phyloP scores from a whole-genome alignment of 2,329 filamentous ascomycete species.

The Aspergillus tubingensis region DNA sequence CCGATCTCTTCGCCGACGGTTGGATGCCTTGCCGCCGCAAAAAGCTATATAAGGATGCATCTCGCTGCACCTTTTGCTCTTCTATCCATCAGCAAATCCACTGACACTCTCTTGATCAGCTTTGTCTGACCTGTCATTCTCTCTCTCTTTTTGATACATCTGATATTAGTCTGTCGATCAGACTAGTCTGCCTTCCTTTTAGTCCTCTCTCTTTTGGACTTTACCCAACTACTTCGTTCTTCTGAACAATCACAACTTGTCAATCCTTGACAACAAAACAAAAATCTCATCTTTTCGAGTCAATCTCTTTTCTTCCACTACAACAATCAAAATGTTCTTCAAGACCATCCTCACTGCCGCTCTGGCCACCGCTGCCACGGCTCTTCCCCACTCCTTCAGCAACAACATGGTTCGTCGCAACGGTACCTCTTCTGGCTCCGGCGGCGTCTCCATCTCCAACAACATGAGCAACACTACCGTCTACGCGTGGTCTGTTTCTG shows the following conservation, averaged over 20 bases:
- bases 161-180: constrained; percentile 26
- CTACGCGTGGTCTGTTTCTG: constrained; percentile 46
- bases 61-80: constrained; percentile 3
- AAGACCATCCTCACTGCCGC: constrained; percentile 18
- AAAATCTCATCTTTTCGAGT: constrained; percentile 1
- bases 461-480: constrained; percentile 36
- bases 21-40: constrained; percentile 5
- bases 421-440: constrained; percentile 18
- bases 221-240: not conserved
- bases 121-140: constrained; percentile 18
- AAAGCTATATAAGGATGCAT: not conserved
- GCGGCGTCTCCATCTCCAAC: constrained; percentile 42
- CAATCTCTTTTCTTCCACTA: not conserved
- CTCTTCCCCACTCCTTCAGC: constrained; percentile 28
- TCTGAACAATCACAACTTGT: not conserved
- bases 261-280: not conserved
- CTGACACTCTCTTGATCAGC: constrained; percentile 16
- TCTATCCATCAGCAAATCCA: constrained; percentile 18
- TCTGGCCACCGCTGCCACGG: constrained; percentile 17
- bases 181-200: constrained; percentile 16
- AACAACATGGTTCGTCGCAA: constrained; percentile 20
- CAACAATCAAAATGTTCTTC: constrained; percentile 21
- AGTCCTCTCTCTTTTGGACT: constrained; percentile 7
- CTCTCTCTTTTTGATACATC: constrained; percentile 18
- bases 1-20: not conserved